Base-by-base conservation (phyloP, 1,284 basidiomycete species). In the Malassezia pachydermatis region DNA sequence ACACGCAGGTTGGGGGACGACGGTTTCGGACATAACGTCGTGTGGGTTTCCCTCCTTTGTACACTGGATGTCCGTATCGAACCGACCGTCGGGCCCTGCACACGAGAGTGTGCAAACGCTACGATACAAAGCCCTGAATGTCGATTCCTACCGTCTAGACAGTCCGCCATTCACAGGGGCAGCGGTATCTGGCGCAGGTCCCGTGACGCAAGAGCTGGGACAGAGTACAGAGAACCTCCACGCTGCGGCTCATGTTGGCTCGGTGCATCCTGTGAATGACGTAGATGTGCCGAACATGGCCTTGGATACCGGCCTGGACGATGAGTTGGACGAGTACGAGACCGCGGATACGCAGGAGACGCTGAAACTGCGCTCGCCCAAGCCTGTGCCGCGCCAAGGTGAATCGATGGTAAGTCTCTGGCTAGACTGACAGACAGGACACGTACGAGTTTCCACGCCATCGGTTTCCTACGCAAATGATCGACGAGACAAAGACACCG, bases 81-180 rank as follows among this genome's bases (percentile, higher is more conserved):
- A 36, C 9, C n/a, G 11, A 36, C 14, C 14, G 11, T 17, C n/a
- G n/a, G 16, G 11, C 10, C 10, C 14, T 16, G 34, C 33, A 14
- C 32, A 20, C 10, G 48, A 43, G 19, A 36, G 35, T 14, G 23
- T 38, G 1, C 29, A 29, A 2, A 64, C 63, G 30, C 58, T 69
- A 50, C 62, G 64, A 28, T 66, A 65, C 30, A 59, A 64, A 19
- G 65, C 68, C 14, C 61, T 71, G 4, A 63, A 56, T 22, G 60
- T 61, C 1, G 59, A 71, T 25, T 70, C 67, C 50, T 71, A 68
- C 46, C 60, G 63, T 29, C 62, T 71, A 17, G 68, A 71, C 50
- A 63, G 59, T 38, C 68, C 68, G 20, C 68, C 68, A 5, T 71
- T 71, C 48, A 71, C 65, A 0, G 68, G 68, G 27, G 57, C 64